Evolutionary conservation across 1,284 basidiomycete genomes (phyloP).

Genomic region (Ganoderma lingzhi): DNA sequence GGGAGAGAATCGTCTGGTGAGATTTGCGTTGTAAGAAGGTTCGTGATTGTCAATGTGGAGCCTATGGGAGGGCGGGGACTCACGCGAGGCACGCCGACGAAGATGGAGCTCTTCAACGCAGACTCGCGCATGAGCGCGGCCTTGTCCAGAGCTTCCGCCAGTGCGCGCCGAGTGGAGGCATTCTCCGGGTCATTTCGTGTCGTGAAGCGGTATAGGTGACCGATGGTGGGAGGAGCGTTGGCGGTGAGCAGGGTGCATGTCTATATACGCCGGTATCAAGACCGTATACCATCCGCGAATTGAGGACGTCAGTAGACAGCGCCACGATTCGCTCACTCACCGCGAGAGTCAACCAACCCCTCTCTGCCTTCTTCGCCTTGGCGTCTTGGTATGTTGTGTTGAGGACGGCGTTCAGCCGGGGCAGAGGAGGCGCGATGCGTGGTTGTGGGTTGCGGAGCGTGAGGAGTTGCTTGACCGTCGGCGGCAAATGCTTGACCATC

Average conservation of each 20-base stretch:
- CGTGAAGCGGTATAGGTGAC: conserved; percentile 81
- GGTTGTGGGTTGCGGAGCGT: conserved; percentile 72
- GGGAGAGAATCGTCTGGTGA: conserved; percentile 80
- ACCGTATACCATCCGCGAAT: background rate
- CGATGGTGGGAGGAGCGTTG: conserved; percentile 84
- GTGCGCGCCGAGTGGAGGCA: conserved; percentile 49
- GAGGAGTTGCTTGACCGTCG: conserved; percentile 76
- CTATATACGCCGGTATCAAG: conserved; percentile 50
- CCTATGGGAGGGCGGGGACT: conserved; percentile 40
- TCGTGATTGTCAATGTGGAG: background rate
- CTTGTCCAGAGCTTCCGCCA: conserved; percentile 66
- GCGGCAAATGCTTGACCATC: conserved; percentile 55
- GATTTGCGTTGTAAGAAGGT: conserved; percentile 10
- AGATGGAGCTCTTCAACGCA: conserved; percentile 93
- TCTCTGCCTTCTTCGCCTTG: conserved; percentile 68
- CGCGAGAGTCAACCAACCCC: conserved; percentile 85
- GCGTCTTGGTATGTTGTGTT: conserved; percentile 69
- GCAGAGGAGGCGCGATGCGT: conserved; percentile 63
- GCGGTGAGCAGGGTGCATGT: conserved; percentile 86
- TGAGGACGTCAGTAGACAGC: background rate
- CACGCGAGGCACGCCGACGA: conserved; percentile 91
- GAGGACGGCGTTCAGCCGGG: conserved; percentile 65
- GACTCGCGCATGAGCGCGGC: conserved; percentile 93
- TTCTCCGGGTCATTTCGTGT: conserved; percentile 59
- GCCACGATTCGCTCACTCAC: conserved; percentile 49